Evolutionary conservation across 495 filamentous ascomycete genomes (phyloP), one percentile per base, ranked within the genome.

Genomic region (Aspergillus affinis): DNA sequence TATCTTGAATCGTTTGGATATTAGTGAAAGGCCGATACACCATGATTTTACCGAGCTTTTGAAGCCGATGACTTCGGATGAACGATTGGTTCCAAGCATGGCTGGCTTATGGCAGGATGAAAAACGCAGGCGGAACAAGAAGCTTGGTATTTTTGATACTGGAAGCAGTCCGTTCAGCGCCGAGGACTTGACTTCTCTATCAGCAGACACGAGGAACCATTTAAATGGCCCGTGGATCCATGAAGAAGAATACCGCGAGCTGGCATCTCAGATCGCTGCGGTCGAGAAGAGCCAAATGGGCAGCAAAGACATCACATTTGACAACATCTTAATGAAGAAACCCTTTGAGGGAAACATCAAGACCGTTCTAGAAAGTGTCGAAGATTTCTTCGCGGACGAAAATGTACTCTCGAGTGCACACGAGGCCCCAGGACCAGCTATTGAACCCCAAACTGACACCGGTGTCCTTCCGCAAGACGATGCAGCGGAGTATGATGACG

Each of bases 41-140:
- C 89, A 96, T 65, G 89, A 95, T 66, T 97, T 98, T 59, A 73
- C 85, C 20, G 95, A 98, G 72, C 78, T 82, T 13, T 75, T 86
- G n/a, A 79, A 82, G 44, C 86, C 89, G 15, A 68, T 86, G 53
- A 72, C 81, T 0, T 70, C 83, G 1, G 87, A 91, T 61, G 78
- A 92, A 68, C 94, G 92, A 66, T 75, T 91, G 5, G 93, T 97
- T 46, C 91, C 89, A 68, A 98, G 95, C 62, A 91, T 98, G 88
- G 93, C 90, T 57, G 91, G 90, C 5, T 72, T 98, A 18, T 98
- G 94, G 94, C 86, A 86, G 72, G 92, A 97, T 68, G 94, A 98
- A 71, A 91, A 87, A 1, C 84, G 82, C 47, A 84, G 94, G 51
- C 85, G 93, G 36, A 92, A 90, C 66, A 81, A 80, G 60, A 80